Evolutionary conservation across 2,329 filamentous ascomycete species (phyloP).

Genomic region (Exophiala lecanii-corni): DNA sequence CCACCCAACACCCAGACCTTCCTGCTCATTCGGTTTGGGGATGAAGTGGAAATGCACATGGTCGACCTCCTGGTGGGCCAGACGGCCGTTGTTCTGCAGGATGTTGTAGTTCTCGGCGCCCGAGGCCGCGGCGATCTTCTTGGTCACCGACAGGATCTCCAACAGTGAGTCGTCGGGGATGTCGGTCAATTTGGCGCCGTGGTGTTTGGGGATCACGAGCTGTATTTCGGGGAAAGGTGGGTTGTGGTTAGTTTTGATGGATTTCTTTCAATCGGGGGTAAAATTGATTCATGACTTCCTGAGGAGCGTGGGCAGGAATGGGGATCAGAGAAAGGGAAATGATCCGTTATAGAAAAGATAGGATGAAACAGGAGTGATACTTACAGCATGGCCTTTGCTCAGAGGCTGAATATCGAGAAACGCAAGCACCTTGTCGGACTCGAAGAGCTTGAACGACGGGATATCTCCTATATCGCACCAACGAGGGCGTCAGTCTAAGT

Average conservation of each 20-base stretch:
- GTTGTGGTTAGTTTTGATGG: no score
- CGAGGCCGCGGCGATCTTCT: conserved; percentile 75
- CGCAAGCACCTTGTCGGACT: conserved; percentile 86
- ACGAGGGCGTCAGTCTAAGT: conserved; percentile 12
- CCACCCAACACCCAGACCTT: conserved; percentile 80
- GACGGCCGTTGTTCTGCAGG: conserved; percentile 88
- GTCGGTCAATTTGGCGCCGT: conserved; percentile 85
- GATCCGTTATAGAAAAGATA: conserved; percentile 14
- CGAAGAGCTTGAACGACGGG: conserved; percentile 92
- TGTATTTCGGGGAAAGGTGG: conserved; percentile 33
- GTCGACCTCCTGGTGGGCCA: conserved; percentile 88
- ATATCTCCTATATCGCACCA: conserved; percentile 77
- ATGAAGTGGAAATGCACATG: conserved; percentile 99
- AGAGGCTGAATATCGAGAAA: conserved; percentile 96
- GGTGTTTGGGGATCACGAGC: conserved; percentile 95
- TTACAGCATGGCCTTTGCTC: conserved; percentile 80
- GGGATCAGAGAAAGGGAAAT: no score
- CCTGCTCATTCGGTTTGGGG: conserved; percentile 79
- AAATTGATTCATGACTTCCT: no score
- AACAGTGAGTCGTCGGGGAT: conserved; percentile 83
- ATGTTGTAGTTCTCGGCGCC: conserved; percentile 84
- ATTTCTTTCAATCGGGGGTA: no score
- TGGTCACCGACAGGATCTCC: conserved; percentile 81
- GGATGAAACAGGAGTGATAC: conserved; percentile 2
- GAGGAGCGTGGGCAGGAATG: no score